These are phyloP conservation scores for Datura wrightii DNA, from an alignment of 257 asterid species.

Conservation along the genomic window DNA sequence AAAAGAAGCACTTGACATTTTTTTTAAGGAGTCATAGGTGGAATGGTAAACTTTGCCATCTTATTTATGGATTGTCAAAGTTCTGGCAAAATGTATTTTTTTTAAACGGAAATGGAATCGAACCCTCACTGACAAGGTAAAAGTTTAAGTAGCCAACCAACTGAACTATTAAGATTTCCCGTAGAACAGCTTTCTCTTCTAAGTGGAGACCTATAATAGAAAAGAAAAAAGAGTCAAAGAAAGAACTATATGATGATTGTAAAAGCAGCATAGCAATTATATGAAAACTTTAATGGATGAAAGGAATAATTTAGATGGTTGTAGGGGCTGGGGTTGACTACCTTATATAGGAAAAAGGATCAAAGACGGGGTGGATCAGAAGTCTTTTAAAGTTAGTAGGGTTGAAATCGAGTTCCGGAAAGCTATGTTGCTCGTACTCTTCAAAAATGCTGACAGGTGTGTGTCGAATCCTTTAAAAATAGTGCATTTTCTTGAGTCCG, in stretches of 20 bases:
- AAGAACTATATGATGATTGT: not conserved
- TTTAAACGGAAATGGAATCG: too few relatives aligned
- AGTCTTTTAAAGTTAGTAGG: not conserved
- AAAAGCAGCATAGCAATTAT: not conserved
- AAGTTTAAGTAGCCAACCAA: too few relatives aligned
- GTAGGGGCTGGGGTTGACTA: not conserved
- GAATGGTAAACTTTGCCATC: not conserved
- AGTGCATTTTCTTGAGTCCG: not conserved
- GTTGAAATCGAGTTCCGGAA: not conserved
- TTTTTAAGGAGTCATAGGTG: not conserved
- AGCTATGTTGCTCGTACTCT: not conserved
- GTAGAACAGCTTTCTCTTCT: not conserved
- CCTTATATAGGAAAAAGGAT: not conserved
- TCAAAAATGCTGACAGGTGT: not conserved
- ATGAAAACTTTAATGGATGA: not conserved
- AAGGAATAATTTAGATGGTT: not conserved
- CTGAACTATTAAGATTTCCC: too few relatives aligned
- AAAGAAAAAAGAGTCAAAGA: not conserved
- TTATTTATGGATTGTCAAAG: not conserved
- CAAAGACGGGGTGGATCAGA: not conserved
- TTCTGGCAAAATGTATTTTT: not conserved
- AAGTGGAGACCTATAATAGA: not conserved
- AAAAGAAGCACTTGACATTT: not conserved
- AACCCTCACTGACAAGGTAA: too few relatives aligned
- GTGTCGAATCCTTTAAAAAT: not conserved